Conservation (phyloP, 164 flowering plant genomes). For the Nelumbo lutea region DNA sequence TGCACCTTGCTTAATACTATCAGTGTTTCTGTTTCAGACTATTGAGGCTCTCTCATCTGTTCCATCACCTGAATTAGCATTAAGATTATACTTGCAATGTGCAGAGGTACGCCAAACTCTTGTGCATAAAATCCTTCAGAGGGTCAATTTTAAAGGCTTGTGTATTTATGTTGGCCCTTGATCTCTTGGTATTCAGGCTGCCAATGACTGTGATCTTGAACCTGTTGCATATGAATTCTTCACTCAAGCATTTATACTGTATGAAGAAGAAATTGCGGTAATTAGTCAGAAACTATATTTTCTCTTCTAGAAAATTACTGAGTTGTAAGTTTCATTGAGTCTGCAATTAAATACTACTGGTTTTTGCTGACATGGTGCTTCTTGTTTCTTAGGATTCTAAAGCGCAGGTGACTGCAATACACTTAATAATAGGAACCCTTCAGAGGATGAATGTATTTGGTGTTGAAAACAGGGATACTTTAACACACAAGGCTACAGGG, state of each 20-base stretch:
- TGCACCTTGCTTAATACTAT: neutral
- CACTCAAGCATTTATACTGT: constrained; percentile 92
- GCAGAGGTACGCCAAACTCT: constrained; percentile 63
- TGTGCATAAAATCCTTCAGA: neutral
- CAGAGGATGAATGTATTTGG: constrained; percentile 95
- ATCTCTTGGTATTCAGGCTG: constrained; percentile 53
- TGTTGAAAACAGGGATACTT: constrained; percentile 91
- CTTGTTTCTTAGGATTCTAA: constrained; percentile 68
- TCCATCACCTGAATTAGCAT: constrained; percentile 84
- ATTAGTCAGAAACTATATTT: constrained; percentile 9
- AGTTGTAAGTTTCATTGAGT: neutral
- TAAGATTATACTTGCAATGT: constrained; percentile 85
- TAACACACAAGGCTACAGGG: constrained; percentile 98
- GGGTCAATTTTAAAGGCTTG: neutral
- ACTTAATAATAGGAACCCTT: constrained; percentile 87
- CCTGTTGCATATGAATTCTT: constrained; percentile 96
- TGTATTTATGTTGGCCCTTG: constrained; percentile 1
- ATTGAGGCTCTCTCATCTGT: constrained; percentile 69
- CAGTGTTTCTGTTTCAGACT: constrained; percentile 41
- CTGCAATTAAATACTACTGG: neutral
- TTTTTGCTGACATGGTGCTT: neutral
- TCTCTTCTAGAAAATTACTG: too few species aligned
- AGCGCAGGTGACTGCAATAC: constrained; percentile 94
- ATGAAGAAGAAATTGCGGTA: constrained; percentile 98
- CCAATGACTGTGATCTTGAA: constrained; percentile 93